Percentiles rank a stretch among this genome's conserved stretches.
Evolutionary conservation across 768 basidiomycete species (phyloP).

Genomic region (Ramaria rubella): DNA sequence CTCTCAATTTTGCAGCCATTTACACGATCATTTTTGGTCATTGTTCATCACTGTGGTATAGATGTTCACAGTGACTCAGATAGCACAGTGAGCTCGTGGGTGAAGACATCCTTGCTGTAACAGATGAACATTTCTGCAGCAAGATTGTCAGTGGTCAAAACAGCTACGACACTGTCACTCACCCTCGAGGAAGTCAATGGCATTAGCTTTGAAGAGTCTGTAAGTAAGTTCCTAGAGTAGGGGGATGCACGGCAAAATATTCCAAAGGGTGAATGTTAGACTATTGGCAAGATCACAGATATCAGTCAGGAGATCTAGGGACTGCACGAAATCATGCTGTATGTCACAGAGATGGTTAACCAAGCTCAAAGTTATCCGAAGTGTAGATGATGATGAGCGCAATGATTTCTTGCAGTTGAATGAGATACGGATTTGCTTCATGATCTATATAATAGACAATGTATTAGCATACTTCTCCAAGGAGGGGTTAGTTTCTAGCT

Average conservation of each 20-base stretch:
- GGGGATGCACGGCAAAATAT: slow-evolving; percentile 81
- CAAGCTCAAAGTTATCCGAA: slow-evolving; percentile 68
- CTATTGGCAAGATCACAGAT: slow-evolving; percentile 82
- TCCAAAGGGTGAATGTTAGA: slow-evolving; percentile 72
- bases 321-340: neutral
- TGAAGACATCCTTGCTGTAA: slow-evolving; percentile 72
- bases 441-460: too few species aligned
- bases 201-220: slow-evolving; percentile 73
- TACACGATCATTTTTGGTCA: slow-evolving; percentile 68
- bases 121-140: slow-evolving; percentile 75
- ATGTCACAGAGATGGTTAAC: slow-evolving; percentile 33
- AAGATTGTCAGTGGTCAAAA: neutral
- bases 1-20: slow-evolving; percentile 84
- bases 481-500: too few species aligned
- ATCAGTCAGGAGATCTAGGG: slow-evolving; percentile 78
- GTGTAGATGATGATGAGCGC: slow-evolving; percentile 74
- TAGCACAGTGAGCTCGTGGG: slow-evolving; percentile 64
- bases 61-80: slow-evolving; percentile 79
- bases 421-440: too few species aligned
- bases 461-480: too few species aligned
- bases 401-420: slow-evolving; percentile 74
- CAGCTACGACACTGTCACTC: slow-evolving; percentile 15
- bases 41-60: slow-evolving; percentile 68
- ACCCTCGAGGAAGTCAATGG: slow-evolving; percentile 85
- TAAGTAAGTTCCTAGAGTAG: slow-evolving; percentile 80